A percentile compares a stretch with the other conserved stretches of the same genome.
Conservation (phyloP, 495 filamentous ascomycete genomes). For the Penicillium nucicola region DNA sequence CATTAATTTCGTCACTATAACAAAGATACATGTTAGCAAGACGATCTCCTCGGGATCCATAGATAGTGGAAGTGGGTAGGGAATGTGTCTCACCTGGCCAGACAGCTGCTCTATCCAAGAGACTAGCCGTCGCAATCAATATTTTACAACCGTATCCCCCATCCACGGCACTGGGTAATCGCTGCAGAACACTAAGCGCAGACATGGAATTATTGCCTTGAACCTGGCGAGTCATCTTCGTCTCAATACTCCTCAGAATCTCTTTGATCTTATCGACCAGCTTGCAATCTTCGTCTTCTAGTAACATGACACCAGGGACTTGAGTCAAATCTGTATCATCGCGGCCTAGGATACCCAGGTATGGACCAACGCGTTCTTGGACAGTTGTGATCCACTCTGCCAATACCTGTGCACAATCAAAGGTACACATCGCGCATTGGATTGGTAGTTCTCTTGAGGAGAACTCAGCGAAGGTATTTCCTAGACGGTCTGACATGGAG, state of each 20-base stretch:
- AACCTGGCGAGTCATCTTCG: slow-evolving; percentile 67
- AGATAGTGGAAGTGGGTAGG: not conserved
- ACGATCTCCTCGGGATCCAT: not conserved
- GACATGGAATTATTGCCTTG: slow-evolving; percentile 44
- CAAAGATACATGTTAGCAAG: slow-evolving; percentile 1
- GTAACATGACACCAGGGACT: slow-evolving; percentile 80
- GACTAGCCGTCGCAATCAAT: slow-evolving; percentile 78
- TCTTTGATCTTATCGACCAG: slow-evolving; percentile 81
- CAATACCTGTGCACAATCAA: slow-evolving; percentile 95
- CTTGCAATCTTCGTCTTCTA: slow-evolving; percentile 90
- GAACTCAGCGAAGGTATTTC: slow-evolving; percentile 82
- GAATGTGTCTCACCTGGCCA: slow-evolving; percentile 76
- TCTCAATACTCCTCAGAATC: slow-evolving; percentile 72
- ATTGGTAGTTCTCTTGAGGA: slow-evolving; percentile 87
- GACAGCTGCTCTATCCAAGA: slow-evolving; percentile 84
- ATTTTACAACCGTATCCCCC: slow-evolving; percentile 83
- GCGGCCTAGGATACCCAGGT: slow-evolving; percentile 80
- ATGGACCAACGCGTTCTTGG: slow-evolving; percentile 88
- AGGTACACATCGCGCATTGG: slow-evolving; percentile 88
- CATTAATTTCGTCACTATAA: slow-evolving; percentile 82
- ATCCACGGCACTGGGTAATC: slow-evolving; percentile 57
- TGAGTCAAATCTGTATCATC: slow-evolving; percentile 74
- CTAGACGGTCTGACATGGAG: slow-evolving; percentile 82
- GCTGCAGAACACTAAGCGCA: slow-evolving; percentile 48
- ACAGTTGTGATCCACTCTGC: slow-evolving; percentile 96